Evolutionary conservation across 768 basidiomycete species (phyloP), one percentile per base, ranked within the genome.

Genomic region (Cantharellus anzutake): DNA sequence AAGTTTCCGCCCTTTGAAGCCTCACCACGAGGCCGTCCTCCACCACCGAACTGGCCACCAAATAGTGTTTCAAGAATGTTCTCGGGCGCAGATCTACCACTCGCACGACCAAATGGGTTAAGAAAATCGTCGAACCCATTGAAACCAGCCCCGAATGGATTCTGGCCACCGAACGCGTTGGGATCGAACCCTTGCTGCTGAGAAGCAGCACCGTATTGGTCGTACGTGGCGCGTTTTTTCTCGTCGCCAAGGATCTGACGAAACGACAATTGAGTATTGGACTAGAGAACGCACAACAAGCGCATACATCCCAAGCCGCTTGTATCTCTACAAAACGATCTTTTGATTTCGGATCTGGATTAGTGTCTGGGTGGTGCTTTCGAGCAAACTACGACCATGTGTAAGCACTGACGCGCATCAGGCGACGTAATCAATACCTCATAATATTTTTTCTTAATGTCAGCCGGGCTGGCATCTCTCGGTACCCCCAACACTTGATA

Each of bases 371-470:
- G 70, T 99, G 96, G 67, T 86, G 96, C 75, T 98, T 94, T 62
- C 94, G 86, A 16, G 96, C 96, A 64, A 99, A 84, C 94, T 96
- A 67, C n/a, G 41, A 34, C 50, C 11, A 64, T 16, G 40, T 48
- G 44, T 11, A 37, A 37, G 11, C 14, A 11, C 7, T 3, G 57
- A 55, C 61, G 35, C 39, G 57, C n/a, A 44, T 38, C 35, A 55
- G 52, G 14, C 35, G 1, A 37, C 35, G 38, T 37, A 7, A 37
- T 7, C 51, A 48, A 38, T 5, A 41, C 94, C 68, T 86, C 77
- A 71, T 97, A 99, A 72, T 99, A 99, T 2, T 80, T 79, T 73
- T 98, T 98, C 80, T 99, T 99, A 67, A 99, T 97, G 65, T 98
- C 91, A 29, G 84, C 79, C 37, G 81, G 70, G 29, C 81, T 76